Base-by-base conservation (phyloP, 1,139 yeast genomes). In the Pichia sorboxylosa region DNA sequence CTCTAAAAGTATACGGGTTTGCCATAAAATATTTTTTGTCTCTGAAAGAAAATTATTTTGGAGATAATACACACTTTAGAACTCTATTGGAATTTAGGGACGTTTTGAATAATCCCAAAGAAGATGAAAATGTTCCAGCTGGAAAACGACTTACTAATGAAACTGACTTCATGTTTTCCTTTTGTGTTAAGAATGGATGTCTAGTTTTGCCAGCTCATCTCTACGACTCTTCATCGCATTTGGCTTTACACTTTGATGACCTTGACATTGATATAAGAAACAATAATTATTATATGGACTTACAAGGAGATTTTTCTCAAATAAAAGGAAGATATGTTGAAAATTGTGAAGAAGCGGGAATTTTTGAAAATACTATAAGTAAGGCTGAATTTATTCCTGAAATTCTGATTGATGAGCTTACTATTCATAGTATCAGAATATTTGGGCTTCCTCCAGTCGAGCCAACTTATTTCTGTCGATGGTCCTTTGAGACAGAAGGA, bases 221-320 rank as follows among this genome's bases (percentile, higher is more conserved):
- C 8, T 87, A 83, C 48, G 76, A 78, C 36, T 43, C 53, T 28
- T 59, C 64, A 13, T 66, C 81, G 0, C 80, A 77, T 48, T 49
- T 81, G 24, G 73, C 79, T 0, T 52, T 87, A 1, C 65, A 66
- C 24, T 77, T 84, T 48, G 76, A 76, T 21, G 62, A 68, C 22
- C 59, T 85, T 31, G 85, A 77, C 45, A 68, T 82, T 23, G 96
- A 85, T 48, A 62, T 83, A 24, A 61, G 97, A 33, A 81, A 84
- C 54, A 79, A 90, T n/a, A 82, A 84, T 45, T 87, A 80, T 52
- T 90, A 87, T 50, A 84, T 87, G 95, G 95, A 83, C 50, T 54
- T 77, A 50, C 77, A 74, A 42, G 76, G 73, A 11, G 69, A 73
- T 42, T 59, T 70, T 27, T 63, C 74, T 16, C 70, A 76, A 1